Evolutionary conservation across 1,284 basidiomycete species (phyloP), one percentile per base, ranked within the genome.

Genomic region (Clitocybe nebularis): DNA sequence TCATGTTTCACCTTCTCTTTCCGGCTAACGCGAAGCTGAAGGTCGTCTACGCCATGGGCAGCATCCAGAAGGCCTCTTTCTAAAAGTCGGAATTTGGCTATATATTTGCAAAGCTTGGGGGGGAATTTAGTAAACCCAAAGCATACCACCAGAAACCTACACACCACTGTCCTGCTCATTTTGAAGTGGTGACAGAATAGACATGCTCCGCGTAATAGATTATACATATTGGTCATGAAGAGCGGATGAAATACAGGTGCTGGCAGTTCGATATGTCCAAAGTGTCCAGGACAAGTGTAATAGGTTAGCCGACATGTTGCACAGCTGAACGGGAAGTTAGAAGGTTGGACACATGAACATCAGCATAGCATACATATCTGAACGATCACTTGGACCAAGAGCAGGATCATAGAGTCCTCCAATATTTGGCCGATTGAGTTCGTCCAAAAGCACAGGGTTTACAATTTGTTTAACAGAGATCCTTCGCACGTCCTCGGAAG

Each of bases 241-340:
- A 99, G 72, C 0, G 96, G 96, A 61, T 99, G 95, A 62, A 90
- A 99, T 9, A 99, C 91, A 19, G 96, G 93, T 14, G 89, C 79
- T 7, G 96, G 93, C 4, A 99, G 81, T 55, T 98, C 93, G 52
- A 99, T 95, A 67, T 99, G 96, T n/a, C 96, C 96, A 71, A 91
- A 99, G 67, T 99, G 96, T 5, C 96, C 96, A 0, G 96, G 95
- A 63, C 96, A 99, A 48, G 86, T 84, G 66, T 87, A 98, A 58
- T 91, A 93, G 37, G 83, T 89, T 52, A 95, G 78, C 44, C 80
- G 84, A 63, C 96, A 99, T 65, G 96, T 97, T 53, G 88, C 73
- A 66, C 96, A 99, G 49, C 94, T 97, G 60, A 30, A 23, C 34
- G 36, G 36, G 19, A 44, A 17, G 41, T 46, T 26, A 48, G 43